Base-by-base conservation (phyloP, 1,284 basidiomycete genomes). In the Apiotrichum sp. region DNA sequence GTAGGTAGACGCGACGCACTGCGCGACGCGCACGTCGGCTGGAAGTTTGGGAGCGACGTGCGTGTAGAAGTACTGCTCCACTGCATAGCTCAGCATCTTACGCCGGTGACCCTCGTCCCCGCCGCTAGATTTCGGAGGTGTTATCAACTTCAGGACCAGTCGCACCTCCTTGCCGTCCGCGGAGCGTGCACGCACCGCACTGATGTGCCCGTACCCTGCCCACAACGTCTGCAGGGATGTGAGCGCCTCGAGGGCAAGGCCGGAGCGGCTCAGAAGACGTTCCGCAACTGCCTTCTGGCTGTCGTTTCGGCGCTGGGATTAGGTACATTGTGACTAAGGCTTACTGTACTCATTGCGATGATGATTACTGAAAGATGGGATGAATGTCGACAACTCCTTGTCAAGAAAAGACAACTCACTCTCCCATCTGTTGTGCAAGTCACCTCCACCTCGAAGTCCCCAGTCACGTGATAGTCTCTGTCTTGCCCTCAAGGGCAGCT, bases 51-150 rank as follows among this genome's bases (percentile, higher is more conserved):
- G 53, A 9, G 54, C 47, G 45, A 58, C 44, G 38, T 44, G 13
- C 4, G 22, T 14, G 54, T 61, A 61, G 39, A 61, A 61, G 40
- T 50, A 36, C 54, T 58, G 56, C 56, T 61, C 59, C 33, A 61
- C 59, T 7, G 36, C 54, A 47, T 61, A 61, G 46, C 51, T 53
- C 14, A 61, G 53, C 54, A 61, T 61, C 46, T 61, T 61, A 49
- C 59, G 59, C 38, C 50, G 45, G 49, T 61, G 56, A 0, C 56
- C 49, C 39, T 61, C 59, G 48, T 56, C 56, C 8, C 3, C 10
- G 1, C 35, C 32, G 0, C 9, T 32, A 22, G 8, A n/a, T 22
- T 10, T 4, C 6, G 59, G 59, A 10, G 56, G 54, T 2, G 45
- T 32, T 34, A 61, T 54, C 32, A 56, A 42, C 49, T 61, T 61